Percentiles rank a stretch among this genome's conserved stretches.
phyloP scores from a whole-genome alignment of 176 grass and related monocot genomes.

The Cocos nucifera region DNA sequence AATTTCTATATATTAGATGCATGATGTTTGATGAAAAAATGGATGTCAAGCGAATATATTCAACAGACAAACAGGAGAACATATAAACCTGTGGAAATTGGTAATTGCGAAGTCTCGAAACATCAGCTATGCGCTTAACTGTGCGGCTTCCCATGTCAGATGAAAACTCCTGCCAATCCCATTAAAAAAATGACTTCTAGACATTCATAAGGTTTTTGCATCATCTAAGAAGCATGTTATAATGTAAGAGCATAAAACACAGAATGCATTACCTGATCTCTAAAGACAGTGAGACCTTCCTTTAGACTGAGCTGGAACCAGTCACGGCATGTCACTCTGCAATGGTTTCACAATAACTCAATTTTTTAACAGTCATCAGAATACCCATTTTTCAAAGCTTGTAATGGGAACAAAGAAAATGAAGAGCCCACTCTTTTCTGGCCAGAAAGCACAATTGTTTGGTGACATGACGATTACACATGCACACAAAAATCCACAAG shows the following conservation, averaged over 20 bases:
- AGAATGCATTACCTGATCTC: conserved; percentile 63
- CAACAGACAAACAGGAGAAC: background rate
- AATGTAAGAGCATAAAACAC: background rate
- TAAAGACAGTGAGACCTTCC: conserved; percentile 95
- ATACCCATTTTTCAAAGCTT: no score
- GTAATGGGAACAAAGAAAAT: no score
- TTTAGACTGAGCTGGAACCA: conserved; percentile 99
- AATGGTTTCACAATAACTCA: conserved; percentile 7
- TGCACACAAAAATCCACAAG: no score
- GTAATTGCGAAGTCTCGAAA: conserved; percentile 86
- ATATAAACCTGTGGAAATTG: conserved; percentile 92
- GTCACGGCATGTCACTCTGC: conserved; percentile 96
- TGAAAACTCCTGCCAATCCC: conserved; percentile 65
- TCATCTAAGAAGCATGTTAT: no score
- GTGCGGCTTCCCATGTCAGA: conserved; percentile 85
- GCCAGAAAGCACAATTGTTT: no score
- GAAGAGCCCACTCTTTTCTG: no score
- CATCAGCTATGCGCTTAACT: conserved; percentile 91
- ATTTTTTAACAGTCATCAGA: background rate
- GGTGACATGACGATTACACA: no score
- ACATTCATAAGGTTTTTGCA: no score
- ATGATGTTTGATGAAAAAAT: no score
- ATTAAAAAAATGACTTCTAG: no score
- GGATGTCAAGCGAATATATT: no score
- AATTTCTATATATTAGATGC: no score